Base-by-base conservation (phyloP, 2,329 filamentous ascomycete genomes). In the Colletotrichum gloeosporioides region DNA sequence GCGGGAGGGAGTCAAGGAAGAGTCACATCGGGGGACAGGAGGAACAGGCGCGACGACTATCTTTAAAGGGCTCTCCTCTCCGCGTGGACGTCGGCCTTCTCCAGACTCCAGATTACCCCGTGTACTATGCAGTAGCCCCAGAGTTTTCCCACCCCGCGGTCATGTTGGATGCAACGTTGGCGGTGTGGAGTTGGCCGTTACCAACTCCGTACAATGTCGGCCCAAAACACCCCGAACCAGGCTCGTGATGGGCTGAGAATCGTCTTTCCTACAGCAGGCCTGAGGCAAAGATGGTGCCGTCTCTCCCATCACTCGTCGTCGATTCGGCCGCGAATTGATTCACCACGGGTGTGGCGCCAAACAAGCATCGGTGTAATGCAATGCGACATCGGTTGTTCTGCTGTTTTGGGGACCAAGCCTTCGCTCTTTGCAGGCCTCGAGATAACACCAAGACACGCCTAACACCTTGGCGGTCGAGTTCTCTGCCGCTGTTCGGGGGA, bases 291-390 rank as follows among this genome's bases (percentile, higher is more conserved):
- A 32, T 39, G 29, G 22, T 49, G 36, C 63, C 25, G 63, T 36
- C 18, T 16, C 49, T 36, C 29, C 31, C 44, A 36, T 59, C 27
- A 25, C 29, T 68, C 44, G 44, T 31, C 49, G 22, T 68, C 18
- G 49, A 57, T 68, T 57, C 31, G 65, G 49, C 44, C 44, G 49
- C 29, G 44, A 63, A 22, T 36, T 31, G 27, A 34, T n/a, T 29
- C n/a, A 65, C 65, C 10, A 39, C 31, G 31, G 25, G 49, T 39
- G 49, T 57, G 36, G 65, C 49, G 65, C 49, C 27, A 25, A 57
- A 68, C 65, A 68, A 70, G 57, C 57, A 63, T 70, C 68, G 68
- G 68, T 44, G n/a, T n/a, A 70, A 70, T 70, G 68, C 68, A 53
- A 49, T 70, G 68, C 68, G 68, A 70, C 36, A 32, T 18, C 57